phyloP scores from a whole-genome alignment of 805 yeast genomes.

The Groenewaldozyma tartarivorans region DNA sequence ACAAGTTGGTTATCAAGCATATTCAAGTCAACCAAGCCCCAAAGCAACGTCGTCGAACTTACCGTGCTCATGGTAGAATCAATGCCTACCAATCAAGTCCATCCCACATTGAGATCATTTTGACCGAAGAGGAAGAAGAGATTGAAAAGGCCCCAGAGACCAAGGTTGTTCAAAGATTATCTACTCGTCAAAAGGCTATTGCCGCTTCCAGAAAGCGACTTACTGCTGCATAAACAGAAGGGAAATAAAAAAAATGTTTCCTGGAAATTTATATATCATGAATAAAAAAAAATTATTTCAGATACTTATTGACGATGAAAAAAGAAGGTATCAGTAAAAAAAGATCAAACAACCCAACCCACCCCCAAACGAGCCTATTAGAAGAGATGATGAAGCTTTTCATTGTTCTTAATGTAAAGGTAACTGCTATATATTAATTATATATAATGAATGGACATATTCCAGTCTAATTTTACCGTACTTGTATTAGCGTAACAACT shows the following conservation, averaged over 20 bases:
- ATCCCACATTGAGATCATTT: constrained; percentile 95
- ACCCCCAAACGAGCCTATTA: no score
- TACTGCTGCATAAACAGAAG: constrained; percentile 39
- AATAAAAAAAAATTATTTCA: no score
- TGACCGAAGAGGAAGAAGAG: constrained; percentile 90
- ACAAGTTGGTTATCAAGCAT: constrained; percentile 91
- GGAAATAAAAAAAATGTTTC: constrained; percentile 1
- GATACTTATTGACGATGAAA: no score
- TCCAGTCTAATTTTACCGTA: no score
- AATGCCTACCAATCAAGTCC: constrained; percentile 99
- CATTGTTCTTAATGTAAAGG: no score
- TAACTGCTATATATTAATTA: no score
- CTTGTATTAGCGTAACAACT: no score
- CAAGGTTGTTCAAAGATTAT: constrained; percentile 52
- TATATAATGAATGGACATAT: no score
- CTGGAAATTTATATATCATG: no score
- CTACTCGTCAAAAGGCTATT: constrained; percentile 90
- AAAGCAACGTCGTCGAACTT: constrained; percentile 99
- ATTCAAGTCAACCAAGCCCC: constrained; percentile 99
- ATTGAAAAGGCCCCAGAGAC: constrained; percentile 83
- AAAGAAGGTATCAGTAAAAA: no score
- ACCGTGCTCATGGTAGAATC: constrained; percentile 99
- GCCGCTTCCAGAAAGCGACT: constrained; percentile 81
- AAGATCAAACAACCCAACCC: no score
- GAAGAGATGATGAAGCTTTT: no score